Conservation (phyloP, 768 basidiomycete genomes). For the Lepiota venenata region DNA sequence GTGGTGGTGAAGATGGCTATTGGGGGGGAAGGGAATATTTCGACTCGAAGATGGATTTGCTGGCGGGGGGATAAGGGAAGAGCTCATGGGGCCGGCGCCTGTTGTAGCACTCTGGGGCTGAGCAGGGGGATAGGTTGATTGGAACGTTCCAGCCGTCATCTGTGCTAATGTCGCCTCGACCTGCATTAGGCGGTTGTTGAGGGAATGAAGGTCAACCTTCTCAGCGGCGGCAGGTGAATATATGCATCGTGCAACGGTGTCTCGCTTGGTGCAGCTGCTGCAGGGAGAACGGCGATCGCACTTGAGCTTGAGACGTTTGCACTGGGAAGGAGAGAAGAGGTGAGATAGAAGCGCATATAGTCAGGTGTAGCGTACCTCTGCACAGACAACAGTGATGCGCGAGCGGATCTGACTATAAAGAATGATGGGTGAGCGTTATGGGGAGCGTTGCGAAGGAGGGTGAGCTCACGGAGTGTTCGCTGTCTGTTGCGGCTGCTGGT, state of each 20-base stretch:
- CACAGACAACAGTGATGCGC: slow-evolving; percentile 20
- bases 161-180: slow-evolving; percentile 61
- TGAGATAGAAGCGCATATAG: slow-evolving; percentile 1
- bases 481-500: slow-evolving; percentile 7
- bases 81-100: not conserved
- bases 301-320: slow-evolving; percentile 84
- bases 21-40: not conserved
- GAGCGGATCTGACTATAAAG: slow-evolving; percentile 14
- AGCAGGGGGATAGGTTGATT: slow-evolving; percentile 31
- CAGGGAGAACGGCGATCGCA: slow-evolving; percentile 81
- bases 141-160: slow-evolving; percentile 38
- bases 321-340: slow-evolving; percentile 39
- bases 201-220: slow-evolving; percentile 85
- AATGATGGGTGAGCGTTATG: slow-evolving; percentile 4
- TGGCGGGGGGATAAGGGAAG: slow-evolving; percentile 5
- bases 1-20: slow-evolving; percentile 27
- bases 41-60: slow-evolving; percentile 1
- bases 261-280: slow-evolving; percentile 74
- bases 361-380: slow-evolving; percentile 11
- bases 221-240: slow-evolving; percentile 83
- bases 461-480: slow-evolving; percentile 6
- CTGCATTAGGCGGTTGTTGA: slow-evolving; percentile 75
- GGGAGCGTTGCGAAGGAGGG: not conserved
- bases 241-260: slow-evolving; percentile 66
- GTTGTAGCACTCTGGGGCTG: slow-evolving; percentile 3